A percentile compares a stretch with the other conserved stretches of the same genome.
These are phyloP conservation scores for Boletus mariae DNA, from an alignment of 1,284 basidiomycete genomes.

Conservation along the genomic window DNA sequence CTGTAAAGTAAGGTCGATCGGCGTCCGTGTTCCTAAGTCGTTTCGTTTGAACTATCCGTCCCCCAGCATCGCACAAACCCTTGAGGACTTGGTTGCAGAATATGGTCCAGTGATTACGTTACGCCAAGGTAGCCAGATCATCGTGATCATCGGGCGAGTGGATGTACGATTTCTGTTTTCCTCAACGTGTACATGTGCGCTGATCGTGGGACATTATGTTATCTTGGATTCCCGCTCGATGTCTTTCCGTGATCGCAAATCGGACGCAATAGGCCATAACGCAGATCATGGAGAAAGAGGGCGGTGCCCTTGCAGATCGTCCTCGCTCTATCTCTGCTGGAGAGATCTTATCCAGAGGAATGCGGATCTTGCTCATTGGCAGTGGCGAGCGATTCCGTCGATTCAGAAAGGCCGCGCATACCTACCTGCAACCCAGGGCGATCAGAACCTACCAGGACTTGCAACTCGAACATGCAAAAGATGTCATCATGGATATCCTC, in stretches of 20 bases:
- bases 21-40: too few species aligned
- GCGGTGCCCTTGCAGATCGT: constrained; percentile 30
- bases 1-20: constrained; percentile 13
- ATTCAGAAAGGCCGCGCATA: constrained; percentile 33
- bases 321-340: constrained; percentile 29
- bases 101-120: constrained; percentile 36
- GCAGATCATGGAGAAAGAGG: constrained; percentile 39
- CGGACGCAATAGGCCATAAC: constrained; percentile 16
- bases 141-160: constrained; percentile 31
- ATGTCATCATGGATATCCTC: constrained; percentile 39
- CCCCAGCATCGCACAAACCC: constrained; percentile 14
- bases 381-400: constrained; percentile 30
- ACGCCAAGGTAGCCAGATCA: constrained; percentile 24
- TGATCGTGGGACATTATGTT: background rate
- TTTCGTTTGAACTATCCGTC: background rate
- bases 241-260: background rate
- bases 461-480: constrained; percentile 35
- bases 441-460: constrained; percentile 33
- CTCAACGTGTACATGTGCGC: background rate
- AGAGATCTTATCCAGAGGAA: constrained; percentile 24
- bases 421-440: constrained; percentile 37
- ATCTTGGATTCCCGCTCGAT: background rate
- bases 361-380: constrained; percentile 22
- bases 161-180: constrained; percentile 24
- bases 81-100: constrained; percentile 26